Conservation (phyloP, 2,329 filamentous ascomycete species). For the Cladosporium austrohemisphaericum region DNA sequence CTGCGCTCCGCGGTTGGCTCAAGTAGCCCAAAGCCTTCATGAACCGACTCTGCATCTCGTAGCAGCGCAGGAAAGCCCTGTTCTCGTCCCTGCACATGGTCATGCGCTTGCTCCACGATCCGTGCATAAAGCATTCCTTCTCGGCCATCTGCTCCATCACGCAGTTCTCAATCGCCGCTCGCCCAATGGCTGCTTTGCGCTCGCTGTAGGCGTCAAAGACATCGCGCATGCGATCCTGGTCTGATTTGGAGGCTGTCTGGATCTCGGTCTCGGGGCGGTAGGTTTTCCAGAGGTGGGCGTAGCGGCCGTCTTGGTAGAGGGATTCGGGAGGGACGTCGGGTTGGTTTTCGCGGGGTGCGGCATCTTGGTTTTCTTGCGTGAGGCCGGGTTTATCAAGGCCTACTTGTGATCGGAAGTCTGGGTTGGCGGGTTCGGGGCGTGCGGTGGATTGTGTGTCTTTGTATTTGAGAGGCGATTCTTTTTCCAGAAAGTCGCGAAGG, state of each 20-base stretch:
- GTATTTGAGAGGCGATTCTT: conserved; percentile 75
- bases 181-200: conserved; percentile 71
- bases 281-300: conserved; percentile 87
- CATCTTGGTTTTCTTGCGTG: conserved; percentile 22
- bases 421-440: conserved; percentile 21
- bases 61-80: conserved; percentile 77
- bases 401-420: conserved; percentile 31
- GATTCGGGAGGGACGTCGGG: conserved; percentile 50
- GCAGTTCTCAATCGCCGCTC: conserved; percentile 89
- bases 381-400: conserved; percentile 23
- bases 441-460: conserved; percentile 22
- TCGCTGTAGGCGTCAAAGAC: conserved; percentile 82
- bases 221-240: conserved; percentile 75
- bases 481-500: conserved; percentile 77
- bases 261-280: conserved; percentile 72
- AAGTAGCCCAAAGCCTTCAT: conserved; percentile 88
- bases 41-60: conserved; percentile 85
- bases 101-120: conserved; percentile 63
- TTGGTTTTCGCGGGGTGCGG: conserved; percentile 28
- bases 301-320: conserved; percentile 65
- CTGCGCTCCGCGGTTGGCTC: conserved; percentile 58
- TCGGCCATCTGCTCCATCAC: conserved; percentile 80
- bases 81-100: conserved; percentile 80
- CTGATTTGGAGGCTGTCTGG: conserved; percentile 65
- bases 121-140: conserved; percentile 74